Conservation (phyloP, 345 rosid genomes). For the rapeseed (Brassica napus) region Da-Ae NC_063449.1:19082001-19082500, state of each 20-base stretch:
- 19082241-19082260: conserved; percentile 57
- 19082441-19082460: conserved; percentile 14
- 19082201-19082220: conserved; percentile 2
- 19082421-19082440: conserved; percentile 52
- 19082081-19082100: conserved; percentile 57
- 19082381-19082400: conserved; percentile 52
- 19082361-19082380: conserved; percentile 42
- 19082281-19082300: conserved; percentile 50
- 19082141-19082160: conserved; percentile 52
- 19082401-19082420: conserved; percentile 46
- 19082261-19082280: conserved; percentile 52
- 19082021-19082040: conserved; percentile 1
- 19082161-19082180: conserved; percentile 18
- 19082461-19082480: not conserved
- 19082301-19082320: not conserved
- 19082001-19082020: not conserved
- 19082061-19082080: conserved; percentile 22
- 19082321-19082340: not conserved
- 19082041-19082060: not conserved
- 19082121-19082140: conserved; percentile 72
- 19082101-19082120: conserved; percentile 61
- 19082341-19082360: not conserved
- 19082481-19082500: conserved; percentile 41
- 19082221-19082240: conserved; percentile 61
- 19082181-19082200: not conserved